Evolutionary conservation across 108 stramenopile genomes (phyloP).

Genomic region (Nitzschia sp.): DNA sequence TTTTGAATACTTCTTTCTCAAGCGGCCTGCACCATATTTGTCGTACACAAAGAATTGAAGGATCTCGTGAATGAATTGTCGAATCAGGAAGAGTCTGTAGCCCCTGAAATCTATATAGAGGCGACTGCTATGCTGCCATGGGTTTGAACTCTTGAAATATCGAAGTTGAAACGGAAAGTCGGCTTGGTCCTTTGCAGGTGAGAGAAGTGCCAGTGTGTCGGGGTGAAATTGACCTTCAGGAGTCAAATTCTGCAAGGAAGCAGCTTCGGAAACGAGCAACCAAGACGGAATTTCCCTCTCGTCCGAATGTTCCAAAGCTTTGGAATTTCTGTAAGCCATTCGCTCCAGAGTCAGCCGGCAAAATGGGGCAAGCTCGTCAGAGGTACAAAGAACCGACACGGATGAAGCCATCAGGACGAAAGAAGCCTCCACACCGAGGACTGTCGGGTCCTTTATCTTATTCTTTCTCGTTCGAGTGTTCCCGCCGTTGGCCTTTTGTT

Average conservation of each 20-base stretch:
- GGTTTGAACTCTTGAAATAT: slow-evolving; percentile 26
- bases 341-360: slow-evolving; percentile 27
- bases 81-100: slow-evolving; percentile 54
- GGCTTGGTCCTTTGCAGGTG: slow-evolving; percentile 12
- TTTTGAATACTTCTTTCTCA: slow-evolving; percentile 39
- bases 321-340: background rate
- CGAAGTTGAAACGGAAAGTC: slow-evolving; percentile 24
- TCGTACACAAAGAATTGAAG: slow-evolving; percentile 69
- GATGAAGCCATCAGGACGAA: slow-evolving; percentile 10
- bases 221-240: slow-evolving; percentile 62
- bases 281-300: background rate
- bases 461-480: background rate
- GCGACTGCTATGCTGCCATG: slow-evolving; percentile 29
- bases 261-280: slow-evolving; percentile 1
- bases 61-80: slow-evolving; percentile 64
- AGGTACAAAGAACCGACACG: slow-evolving; percentile 36
- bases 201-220: slow-evolving; percentile 30
- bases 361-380: slow-evolving; percentile 49
- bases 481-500: background rate
- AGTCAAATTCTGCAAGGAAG: slow-evolving; percentile 36
- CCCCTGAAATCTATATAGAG: slow-evolving; percentile 42
- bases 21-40: slow-evolving; percentile 55
- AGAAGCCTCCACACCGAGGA: slow-evolving; percentile 11
- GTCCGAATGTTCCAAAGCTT: background rate
- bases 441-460: background rate